Percentiles rank a stretch among this genome's conserved stretches.
Conservation (phyloP, 331 rosid genomes). For the Quercus phellos region DNA sequence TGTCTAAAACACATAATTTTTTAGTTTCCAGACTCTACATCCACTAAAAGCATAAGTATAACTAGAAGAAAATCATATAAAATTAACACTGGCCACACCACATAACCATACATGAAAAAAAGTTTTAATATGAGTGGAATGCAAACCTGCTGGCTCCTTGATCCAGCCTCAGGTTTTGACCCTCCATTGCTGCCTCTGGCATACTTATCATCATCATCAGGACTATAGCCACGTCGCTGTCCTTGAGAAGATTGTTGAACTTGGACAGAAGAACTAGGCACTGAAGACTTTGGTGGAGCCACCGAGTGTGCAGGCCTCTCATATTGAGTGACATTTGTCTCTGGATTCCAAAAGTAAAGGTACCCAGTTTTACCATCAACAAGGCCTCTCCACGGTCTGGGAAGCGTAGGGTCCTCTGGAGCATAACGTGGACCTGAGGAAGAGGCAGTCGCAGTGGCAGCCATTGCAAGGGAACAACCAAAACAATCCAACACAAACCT, state of each 20-base stretch:
- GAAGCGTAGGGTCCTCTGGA: constrained; percentile 91
- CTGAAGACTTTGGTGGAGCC: constrained; percentile 45
- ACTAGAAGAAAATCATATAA: neutral
- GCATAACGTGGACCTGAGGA: constrained; percentile 84
- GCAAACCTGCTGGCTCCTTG: constrained; percentile 51
- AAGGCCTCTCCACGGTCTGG: constrained; percentile 94
- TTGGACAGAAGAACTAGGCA: constrained; percentile 76
- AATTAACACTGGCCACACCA: neutral
- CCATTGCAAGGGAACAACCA: constrained; percentile 52
- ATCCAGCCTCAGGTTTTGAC: constrained; percentile 49
- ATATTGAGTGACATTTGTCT: constrained; percentile 90
- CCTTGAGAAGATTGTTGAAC: constrained; percentile 68
- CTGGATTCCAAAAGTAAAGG: constrained; percentile 98
- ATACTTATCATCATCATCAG: constrained; percentile 50
- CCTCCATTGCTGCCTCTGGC: constrained; percentile 54
- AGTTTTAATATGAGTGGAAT: neutral
- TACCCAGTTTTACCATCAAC: constrained; percentile 99
- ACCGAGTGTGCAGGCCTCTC: constrained; percentile 65
- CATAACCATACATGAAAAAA: neutral
- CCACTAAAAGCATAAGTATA: neutral
- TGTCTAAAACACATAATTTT: neutral
- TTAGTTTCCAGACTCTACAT: neutral
- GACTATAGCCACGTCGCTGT: constrained; percentile 37
- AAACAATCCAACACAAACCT: constrained; percentile 27
- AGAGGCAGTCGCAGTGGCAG: constrained; percentile 75